phyloP scores from a whole-genome alignment of 1,139 yeast species.

The Debaryomyces sp. region DNA sequence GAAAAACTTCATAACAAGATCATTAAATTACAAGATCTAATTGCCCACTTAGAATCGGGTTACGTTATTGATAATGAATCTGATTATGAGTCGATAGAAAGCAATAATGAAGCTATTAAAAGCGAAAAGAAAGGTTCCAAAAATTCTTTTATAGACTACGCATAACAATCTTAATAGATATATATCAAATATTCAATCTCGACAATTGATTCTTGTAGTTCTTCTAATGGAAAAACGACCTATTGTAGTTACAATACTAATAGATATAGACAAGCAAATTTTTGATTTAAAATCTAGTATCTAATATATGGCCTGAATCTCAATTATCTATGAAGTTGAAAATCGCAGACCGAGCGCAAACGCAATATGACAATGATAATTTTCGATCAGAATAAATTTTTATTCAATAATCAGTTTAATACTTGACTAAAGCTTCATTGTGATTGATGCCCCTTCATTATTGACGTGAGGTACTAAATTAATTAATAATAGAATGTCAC shows the following conservation, averaged over 20 bases:
- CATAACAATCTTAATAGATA: background rate
- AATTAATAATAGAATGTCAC: conserved; percentile 6
- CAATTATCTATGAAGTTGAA: background rate
- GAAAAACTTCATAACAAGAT: conserved; percentile 42
- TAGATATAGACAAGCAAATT: background rate
- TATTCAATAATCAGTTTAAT: background rate
- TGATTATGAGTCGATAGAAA: background rate
- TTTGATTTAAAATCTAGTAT: background rate
- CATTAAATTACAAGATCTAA: conserved; percentile 39
- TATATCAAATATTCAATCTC: background rate
- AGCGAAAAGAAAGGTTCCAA: background rate
- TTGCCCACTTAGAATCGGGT: conserved; percentile 21
- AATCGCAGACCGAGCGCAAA: background rate
- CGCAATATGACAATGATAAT: background rate
- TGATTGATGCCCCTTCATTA: background rate
- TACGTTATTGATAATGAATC: background rate
- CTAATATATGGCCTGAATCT: background rate
- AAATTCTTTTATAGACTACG: background rate
- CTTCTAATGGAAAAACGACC: background rate
- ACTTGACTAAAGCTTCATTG: background rate
- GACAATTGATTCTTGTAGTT: background rate
- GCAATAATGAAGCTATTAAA: conserved; percentile 12
- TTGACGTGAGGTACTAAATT: background rate
- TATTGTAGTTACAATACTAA: too few species aligned
- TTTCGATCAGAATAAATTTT: background rate